These are phyloP conservation scores for Alternaria gansuensis DNA, from an alignment of 2,329 filamentous ascomycete genomes.

Conservation along the genomic window DNA sequence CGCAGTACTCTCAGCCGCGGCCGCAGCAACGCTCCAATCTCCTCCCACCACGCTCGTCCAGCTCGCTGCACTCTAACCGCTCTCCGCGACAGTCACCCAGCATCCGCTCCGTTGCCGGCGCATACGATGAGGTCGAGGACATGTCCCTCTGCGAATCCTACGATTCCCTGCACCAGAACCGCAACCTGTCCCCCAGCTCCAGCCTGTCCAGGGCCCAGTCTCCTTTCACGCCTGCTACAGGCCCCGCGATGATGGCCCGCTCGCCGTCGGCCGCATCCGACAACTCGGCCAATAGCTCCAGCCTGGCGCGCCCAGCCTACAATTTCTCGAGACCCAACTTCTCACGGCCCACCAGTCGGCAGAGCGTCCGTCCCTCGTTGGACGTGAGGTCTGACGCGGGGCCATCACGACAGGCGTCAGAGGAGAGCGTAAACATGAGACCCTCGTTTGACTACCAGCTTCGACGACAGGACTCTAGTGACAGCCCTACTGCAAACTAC, in stretches of 20 bases:
- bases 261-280: constrained; percentile 89
- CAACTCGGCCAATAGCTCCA: constrained; percentile 67
- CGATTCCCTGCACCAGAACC: constrained; percentile 69
- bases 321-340: constrained; percentile 85
- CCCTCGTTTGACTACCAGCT: constrained; percentile 53
- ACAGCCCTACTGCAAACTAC: constrained; percentile 66
- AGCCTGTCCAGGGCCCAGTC: constrained; percentile 68
- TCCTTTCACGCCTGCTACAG: constrained; percentile 69
- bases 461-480: constrained; percentile 53
- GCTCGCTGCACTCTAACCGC: constrained; percentile 40
- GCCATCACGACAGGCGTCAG: constrained; percentile 49
- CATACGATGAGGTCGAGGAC: constrained; percentile 75
- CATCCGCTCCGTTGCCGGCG: constrained; percentile 58
- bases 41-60: constrained; percentile 54
- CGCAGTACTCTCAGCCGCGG: constrained; percentile 28
- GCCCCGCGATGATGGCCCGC: constrained; percentile 66
- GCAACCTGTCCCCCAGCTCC: constrained; percentile 80
- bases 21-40: constrained; percentile 45
- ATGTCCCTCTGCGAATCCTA: constrained; percentile 65
- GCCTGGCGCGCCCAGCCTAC: constrained; percentile 76
- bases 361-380: constrained; percentile 63
- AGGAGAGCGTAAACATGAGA: constrained; percentile 49
- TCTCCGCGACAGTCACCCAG: constrained; percentile 54
- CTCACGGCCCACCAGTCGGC: constrained; percentile 84
- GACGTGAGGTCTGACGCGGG: constrained; percentile 51